Percentiles rank a stretch among this genome's conserved stretches.
These are phyloP conservation scores for Eucalyptus globulus DNA, from an alignment of 345 rosid genomes.

Conservation along the genomic window DNA sequence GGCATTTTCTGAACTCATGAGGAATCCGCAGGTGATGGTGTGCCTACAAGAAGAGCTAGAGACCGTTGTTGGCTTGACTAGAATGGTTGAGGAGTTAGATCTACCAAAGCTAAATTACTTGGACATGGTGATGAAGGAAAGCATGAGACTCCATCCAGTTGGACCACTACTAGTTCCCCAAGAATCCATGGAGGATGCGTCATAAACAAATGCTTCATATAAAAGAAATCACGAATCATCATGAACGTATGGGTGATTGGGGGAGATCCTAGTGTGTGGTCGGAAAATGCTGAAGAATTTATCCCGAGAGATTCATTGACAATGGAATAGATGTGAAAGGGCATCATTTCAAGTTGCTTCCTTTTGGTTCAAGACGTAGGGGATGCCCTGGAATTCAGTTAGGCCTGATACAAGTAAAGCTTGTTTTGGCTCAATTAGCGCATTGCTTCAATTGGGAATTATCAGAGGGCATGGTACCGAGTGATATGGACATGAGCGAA, in stretches of 20 bases:
- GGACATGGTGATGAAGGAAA: constrained; percentile 2
- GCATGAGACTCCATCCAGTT: background rate
- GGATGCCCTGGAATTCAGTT: background rate
- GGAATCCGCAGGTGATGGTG: constrained; percentile 2
- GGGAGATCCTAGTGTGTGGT: background rate
- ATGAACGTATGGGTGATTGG: background rate
- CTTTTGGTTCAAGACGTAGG: background rate
- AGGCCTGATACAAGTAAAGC: background rate
- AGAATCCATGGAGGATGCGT: background rate
- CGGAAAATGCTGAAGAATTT: background rate
- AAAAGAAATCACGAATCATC: background rate
- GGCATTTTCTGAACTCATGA: background rate
- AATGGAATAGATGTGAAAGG: background rate
- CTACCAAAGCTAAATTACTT: background rate
- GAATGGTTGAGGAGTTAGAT: constrained; percentile 5
- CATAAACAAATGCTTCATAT: background rate
- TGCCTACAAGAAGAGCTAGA: constrained; percentile 2
- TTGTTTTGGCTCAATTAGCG: background rate
- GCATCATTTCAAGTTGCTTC: background rate
- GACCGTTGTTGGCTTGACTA: background rate
- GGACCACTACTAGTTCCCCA: background rate
- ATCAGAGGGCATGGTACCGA: background rate
- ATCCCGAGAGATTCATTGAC: background rate
- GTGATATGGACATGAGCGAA: background rate
- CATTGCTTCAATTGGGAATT: background rate